phyloP scores from a whole-genome alignment of 768 basidiomycete genomes.

The Arthromyces matolae region DNA sequence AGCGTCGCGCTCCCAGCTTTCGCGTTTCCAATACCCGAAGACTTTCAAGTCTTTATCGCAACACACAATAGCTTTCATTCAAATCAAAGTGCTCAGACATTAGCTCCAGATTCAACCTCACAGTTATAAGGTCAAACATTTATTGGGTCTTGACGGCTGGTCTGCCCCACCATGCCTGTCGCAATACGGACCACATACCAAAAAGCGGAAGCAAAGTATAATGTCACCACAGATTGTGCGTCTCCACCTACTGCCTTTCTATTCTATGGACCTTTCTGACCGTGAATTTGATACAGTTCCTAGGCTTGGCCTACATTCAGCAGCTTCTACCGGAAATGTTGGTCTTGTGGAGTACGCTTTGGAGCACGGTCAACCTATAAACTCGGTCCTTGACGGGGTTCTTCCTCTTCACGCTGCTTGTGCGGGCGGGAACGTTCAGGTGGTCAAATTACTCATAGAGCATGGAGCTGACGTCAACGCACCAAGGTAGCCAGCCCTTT shows the following conservation, averaged over 20 bases:
- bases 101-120: conserved; percentile 17
- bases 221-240: conserved; percentile 57
- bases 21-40: background rate
- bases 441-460: conserved; percentile 87
- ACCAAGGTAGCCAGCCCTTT: conserved; percentile 66
- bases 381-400: conserved; percentile 93
- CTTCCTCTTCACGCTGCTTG: conserved; percentile 96
- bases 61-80: conserved; percentile 12
- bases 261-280: background rate
- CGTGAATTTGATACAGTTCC: conserved; percentile 50
- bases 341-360: conserved; percentile 93
- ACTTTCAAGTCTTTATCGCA: background rate
- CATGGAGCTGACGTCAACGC: conserved; percentile 98
- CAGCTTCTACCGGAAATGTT: conserved; percentile 81
- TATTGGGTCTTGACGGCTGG: conserved; percentile 18
- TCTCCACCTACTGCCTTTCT: conserved; percentile 15
- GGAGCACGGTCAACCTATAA: conserved; percentile 91
- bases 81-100: conserved; percentile 22
- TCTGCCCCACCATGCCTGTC: conserved; percentile 40
- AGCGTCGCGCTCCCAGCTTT: background rate
- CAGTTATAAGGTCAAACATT: conserved; percentile 11
- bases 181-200: conserved; percentile 43
- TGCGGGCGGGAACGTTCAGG: conserved; percentile 83
- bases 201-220: conserved; percentile 53
- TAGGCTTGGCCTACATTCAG: conserved; percentile 72